Conservation (phyloP, 2,329 filamentous ascomycete genomes). For the Colletotrichum filicis region DNA sequence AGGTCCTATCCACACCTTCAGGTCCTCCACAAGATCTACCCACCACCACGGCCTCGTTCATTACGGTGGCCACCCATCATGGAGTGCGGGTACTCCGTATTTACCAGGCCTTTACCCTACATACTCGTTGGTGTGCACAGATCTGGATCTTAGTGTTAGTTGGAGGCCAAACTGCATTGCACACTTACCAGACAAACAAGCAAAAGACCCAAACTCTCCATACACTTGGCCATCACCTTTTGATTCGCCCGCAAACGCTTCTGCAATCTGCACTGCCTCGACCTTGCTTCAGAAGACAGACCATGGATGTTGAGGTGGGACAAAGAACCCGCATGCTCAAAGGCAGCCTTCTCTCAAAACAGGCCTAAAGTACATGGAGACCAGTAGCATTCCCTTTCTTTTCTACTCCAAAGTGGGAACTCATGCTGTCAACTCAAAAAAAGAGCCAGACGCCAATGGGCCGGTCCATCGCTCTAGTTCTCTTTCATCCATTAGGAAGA, state of each 20-base stretch:
- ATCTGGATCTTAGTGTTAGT: neutral
- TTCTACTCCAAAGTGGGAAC: neutral
- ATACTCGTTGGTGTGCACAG: neutral
- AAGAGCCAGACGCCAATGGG: neutral
- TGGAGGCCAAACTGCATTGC: neutral
- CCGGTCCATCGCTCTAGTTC: constrained; percentile 6
- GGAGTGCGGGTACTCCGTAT: neutral
- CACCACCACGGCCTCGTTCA: neutral
- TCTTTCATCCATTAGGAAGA: neutral
- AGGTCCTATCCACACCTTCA: neutral
- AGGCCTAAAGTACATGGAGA: neutral
- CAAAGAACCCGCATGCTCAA: constrained; percentile 11
- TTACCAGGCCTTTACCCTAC: neutral
- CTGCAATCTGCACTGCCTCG: neutral
- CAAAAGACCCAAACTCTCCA: neutral
- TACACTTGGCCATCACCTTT: neutral
- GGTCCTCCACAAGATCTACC: neutral
- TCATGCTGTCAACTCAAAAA: constrained; percentile 3
- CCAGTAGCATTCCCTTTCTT: neutral
- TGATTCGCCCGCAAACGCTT: neutral
- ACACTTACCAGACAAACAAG: neutral
- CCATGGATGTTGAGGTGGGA: neutral
- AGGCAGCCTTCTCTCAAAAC: neutral
- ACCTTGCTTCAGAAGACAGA: neutral
- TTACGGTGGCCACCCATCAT: too few relatives aligned